These are phyloP conservation scores for Clavulina sp. DNA, from an alignment of 768 basidiomycete species.

Conservation along the genomic window DNA sequence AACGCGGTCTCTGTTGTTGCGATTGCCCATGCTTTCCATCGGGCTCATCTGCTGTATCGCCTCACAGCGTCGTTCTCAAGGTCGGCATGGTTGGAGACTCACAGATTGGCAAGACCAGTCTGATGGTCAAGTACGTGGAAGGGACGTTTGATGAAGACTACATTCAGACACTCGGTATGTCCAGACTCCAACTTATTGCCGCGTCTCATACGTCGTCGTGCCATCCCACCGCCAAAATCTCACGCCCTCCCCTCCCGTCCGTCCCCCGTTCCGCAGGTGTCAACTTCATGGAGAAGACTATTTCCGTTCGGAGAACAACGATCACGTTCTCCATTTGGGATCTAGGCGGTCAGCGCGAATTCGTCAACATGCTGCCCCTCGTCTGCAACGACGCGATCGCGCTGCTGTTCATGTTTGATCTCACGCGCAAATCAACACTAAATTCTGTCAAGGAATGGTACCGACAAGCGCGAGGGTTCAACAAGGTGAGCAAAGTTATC, in stretches of 20 bases:
- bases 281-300: constrained; percentile 99
- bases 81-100: constrained; percentile 99
- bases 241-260: constrained; percentile 11
- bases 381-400: constrained; percentile 99
- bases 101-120: constrained; percentile 96
- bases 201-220: neutral
- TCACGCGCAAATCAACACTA: constrained; percentile 89
- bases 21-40: neutral
- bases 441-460: constrained; percentile 99
- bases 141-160: constrained; percentile 98
- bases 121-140: constrained; percentile 99
- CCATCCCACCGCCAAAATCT: neutral
- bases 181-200: neutral
- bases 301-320: constrained; percentile 91
- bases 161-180: constrained; percentile 92
- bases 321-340: constrained; percentile 99
- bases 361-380: constrained; percentile 96
- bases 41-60: neutral
- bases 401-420: constrained; percentile 99
- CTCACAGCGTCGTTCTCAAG: constrained; percentile 78
- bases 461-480: constrained; percentile 95
- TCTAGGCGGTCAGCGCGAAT: constrained; percentile 91
- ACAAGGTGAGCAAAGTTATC: constrained; percentile 49
- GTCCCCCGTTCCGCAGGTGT: constrained; percentile 37
- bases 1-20: neutral